Percentiles rank a stretch among this genome's conserved stretches.
Evolutionary conservation across 331 rosid species (phyloP).

Genomic region (Ulmus americana): DNA sequence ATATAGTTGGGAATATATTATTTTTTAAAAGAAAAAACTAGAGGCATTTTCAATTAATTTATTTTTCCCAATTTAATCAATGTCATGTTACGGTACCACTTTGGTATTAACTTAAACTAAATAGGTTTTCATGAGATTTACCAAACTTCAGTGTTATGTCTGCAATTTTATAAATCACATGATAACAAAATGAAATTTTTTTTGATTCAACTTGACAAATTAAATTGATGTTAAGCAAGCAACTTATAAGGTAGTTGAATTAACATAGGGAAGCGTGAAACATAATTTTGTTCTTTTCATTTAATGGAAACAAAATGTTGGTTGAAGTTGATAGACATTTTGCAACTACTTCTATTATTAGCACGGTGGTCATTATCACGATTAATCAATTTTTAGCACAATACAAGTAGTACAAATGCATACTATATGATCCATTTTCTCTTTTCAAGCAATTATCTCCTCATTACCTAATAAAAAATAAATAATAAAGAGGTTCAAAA

Average conservation of each 20-base stretch:
- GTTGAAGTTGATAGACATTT: slow-evolving; percentile 5
- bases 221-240: background rate
- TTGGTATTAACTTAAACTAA: too few relatives aligned
- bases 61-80: too few relatives aligned
- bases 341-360: background rate
- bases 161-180: background rate
- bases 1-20: too few relatives aligned
- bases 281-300: background rate
- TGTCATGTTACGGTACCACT: too few relatives aligned
- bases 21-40: too few relatives aligned
- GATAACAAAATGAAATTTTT: too few relatives aligned
- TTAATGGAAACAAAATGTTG: background rate
- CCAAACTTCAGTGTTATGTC: too few relatives aligned
- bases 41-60: too few relatives aligned
- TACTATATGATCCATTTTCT: too few relatives aligned
- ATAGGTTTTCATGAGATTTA: too few relatives aligned
- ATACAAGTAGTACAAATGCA: background rate
- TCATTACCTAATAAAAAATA: too few relatives aligned
- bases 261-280: slow-evolving; percentile 5
- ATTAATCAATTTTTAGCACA: background rate
- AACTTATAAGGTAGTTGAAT: background rate
- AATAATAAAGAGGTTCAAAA: background rate
- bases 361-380: background rate
- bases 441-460: background rate
- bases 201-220: slow-evolving; percentile 5